A percentile compares a stretch with the other conserved stretches of the same genome.
phyloP scores from a whole-genome alignment of 768 basidiomycete genomes.

The Sistotremastrum suecicum region DNA sequence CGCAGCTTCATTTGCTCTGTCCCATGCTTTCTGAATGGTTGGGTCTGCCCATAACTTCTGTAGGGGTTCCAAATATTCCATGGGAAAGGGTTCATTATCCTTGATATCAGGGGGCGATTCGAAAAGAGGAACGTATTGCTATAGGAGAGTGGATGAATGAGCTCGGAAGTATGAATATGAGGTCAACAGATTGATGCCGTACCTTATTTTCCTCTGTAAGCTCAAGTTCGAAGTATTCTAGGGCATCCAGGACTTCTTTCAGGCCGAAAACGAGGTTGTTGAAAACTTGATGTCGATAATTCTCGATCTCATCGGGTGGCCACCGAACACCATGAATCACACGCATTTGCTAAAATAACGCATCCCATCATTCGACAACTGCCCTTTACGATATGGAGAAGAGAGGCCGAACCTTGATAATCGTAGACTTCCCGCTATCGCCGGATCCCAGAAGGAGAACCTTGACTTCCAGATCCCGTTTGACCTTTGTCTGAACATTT shows the following conservation, averaged over 20 bases:
- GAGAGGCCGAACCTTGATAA: constrained; percentile 53
- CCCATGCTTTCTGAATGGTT: constrained; percentile 61
- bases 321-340: constrained; percentile 86
- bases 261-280: constrained; percentile 84
- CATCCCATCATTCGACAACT: not conserved
- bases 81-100: constrained; percentile 72
- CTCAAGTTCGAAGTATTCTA: constrained; percentile 78
- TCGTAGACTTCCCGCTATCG: constrained; percentile 86
- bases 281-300: constrained; percentile 84
- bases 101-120: constrained; percentile 56
- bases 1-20: constrained; percentile 79
- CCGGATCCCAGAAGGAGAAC: constrained; percentile 86
- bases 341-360: constrained; percentile 72
- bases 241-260: constrained; percentile 67
- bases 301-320: constrained; percentile 68
- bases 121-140: constrained; percentile 43
- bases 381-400: not conserved
- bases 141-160: not conserved
- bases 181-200: not conserved
- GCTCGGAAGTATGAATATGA: not conserved
- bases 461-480: constrained; percentile 63
- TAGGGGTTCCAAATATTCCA: constrained; percentile 50
- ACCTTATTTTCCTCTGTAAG: constrained; percentile 45
- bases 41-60: constrained; percentile 64
- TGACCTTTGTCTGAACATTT: constrained; percentile 48